Evolutionary conservation across 768 basidiomycete species (phyloP).

Genomic region (Suillus subalutaceus): DNA sequence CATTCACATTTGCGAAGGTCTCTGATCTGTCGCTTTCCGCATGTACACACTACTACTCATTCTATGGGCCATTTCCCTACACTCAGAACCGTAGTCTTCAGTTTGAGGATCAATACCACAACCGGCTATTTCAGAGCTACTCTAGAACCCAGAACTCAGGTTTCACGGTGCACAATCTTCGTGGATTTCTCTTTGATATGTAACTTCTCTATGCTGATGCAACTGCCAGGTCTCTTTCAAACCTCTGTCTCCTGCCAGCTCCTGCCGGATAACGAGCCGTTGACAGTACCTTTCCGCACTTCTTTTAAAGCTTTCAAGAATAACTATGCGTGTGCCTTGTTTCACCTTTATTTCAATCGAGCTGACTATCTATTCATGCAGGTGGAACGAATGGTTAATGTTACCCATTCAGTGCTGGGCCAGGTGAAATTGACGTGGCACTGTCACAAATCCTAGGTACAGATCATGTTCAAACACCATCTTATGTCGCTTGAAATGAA

Average conservation of each 20-base stretch:
- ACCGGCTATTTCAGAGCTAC: constrained; percentile 72
- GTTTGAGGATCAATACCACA: constrained; percentile 77
- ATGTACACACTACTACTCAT: too few species aligned
- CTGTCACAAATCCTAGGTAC: too few species aligned
- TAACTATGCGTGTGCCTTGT: constrained; percentile 61
- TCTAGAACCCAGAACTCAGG: constrained; percentile 80
- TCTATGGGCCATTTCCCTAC: too few species aligned
- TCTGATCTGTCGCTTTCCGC: too few species aligned
- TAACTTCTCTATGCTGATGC: constrained; percentile 30
- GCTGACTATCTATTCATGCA: constrained; percentile 29
- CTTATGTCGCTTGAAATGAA: too few species aligned
- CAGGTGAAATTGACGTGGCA: too few species aligned
- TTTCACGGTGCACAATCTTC: constrained; percentile 84
- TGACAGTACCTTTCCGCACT: constrained; percentile 91
- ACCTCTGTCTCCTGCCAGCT: constrained; percentile 94
- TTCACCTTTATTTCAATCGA: not conserved
- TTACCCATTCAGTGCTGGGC: constrained; percentile 86
- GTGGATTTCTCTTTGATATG: constrained; percentile 41
- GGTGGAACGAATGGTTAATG: constrained; percentile 96
- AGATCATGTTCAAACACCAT: too few species aligned
- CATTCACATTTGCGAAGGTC: too few species aligned
- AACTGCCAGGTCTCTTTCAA: constrained; percentile 73
- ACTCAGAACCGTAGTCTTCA: constrained; percentile 57
- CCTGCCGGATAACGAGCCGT: constrained; percentile 88
- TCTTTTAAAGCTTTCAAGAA: constrained; percentile 92